Base-by-base conservation (phyloP, 2,329 filamentous ascomycete species). In the Fusarium sp. region DNA sequence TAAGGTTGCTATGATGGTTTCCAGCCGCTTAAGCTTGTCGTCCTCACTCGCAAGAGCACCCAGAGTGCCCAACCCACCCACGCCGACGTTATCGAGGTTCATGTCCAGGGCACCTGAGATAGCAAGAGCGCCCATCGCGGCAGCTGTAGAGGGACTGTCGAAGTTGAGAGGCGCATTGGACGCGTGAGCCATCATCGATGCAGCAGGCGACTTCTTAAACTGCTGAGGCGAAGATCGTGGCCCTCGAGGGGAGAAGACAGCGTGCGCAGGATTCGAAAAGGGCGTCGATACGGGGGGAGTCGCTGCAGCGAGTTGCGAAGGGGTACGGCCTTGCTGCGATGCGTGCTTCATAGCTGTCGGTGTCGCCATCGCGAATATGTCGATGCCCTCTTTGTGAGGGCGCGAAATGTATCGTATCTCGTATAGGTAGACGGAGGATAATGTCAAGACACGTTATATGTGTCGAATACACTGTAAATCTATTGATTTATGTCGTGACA, bases 211-310 rank as follows among this genome's bases (percentile, higher is more conserved):
- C 72, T 88, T 88, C 78, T 87, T 88, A 39, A 89, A 80, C 56
- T 88, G 86, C 75, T 90, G 87, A 6, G 88, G 88, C 51, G 88
- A 90, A 10, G 87, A 88, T 49, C 83, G 82, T 11, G 81, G 84
- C 30, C 82, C 86, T 26, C 79, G 81, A 6, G 88, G 88, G 3
- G 88, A 89, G 73, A 89, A 87, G 34, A 83, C 86, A n/a, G 83
- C 82, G 50, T 85, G 83, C 3, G 82, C 82, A 42, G 83, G 80
- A 36, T 86, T 84, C 57, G 87, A 89, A 77, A 90, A 90, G 15
- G 88, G 88, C 3, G 88, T 90, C 34, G 88, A 89, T 23, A 88
- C 88, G n/a, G 88, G 87, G 15, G 88, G 88, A 7, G 88, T 90
- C 4, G 85, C 86, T 7, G 80, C 85, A 4, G 84, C 81, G 57